These are phyloP conservation scores for Liquidambar formosana DNA, from an alignment of 164 flowering plant species.

Conservation along the genomic window DNA sequence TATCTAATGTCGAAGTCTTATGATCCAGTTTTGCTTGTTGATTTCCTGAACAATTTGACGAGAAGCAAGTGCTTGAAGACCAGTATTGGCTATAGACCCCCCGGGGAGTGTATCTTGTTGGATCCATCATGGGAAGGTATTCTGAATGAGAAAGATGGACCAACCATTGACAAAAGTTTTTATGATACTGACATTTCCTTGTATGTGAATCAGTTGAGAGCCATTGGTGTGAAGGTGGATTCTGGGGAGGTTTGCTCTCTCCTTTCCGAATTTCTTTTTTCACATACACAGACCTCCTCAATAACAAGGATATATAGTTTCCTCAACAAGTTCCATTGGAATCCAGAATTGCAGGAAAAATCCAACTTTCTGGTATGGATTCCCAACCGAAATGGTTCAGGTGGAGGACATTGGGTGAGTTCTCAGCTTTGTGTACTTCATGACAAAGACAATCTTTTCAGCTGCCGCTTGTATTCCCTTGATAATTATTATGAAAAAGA, in stretches of 20 bases:
- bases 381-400: not conserved
- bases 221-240: conserved; percentile 16
- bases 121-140: conserved; percentile 10
- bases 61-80: conserved; percentile 20
- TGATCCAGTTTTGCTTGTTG: not conserved
- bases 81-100: conserved; percentile 11
- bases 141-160: conserved; percentile 10
- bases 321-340: conserved; percentile 11
- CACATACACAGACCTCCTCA: not conserved
- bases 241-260: conserved; percentile 6
- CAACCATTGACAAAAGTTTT: conserved; percentile 13
- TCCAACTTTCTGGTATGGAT: conserved; percentile 12
- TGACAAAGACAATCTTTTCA: conserved; percentile 1
- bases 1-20: not conserved
- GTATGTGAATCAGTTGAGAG: conserved; percentile 9
- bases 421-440: conserved; percentile 16
- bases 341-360: not conserved
- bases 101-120: conserved; percentile 18
- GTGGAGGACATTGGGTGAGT: conserved; percentile 16
- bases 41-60: conserved; percentile 1
- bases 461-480: conserved; percentile 9
- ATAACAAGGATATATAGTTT: conserved; percentile 15
- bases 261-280: not conserved
- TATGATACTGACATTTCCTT: not conserved
- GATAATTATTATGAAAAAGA: conserved; percentile 9